These are phyloP conservation scores for Cymbidium sinense DNA, from an alignment of 106 monocot species.

Conservation along the genomic window DNA sequence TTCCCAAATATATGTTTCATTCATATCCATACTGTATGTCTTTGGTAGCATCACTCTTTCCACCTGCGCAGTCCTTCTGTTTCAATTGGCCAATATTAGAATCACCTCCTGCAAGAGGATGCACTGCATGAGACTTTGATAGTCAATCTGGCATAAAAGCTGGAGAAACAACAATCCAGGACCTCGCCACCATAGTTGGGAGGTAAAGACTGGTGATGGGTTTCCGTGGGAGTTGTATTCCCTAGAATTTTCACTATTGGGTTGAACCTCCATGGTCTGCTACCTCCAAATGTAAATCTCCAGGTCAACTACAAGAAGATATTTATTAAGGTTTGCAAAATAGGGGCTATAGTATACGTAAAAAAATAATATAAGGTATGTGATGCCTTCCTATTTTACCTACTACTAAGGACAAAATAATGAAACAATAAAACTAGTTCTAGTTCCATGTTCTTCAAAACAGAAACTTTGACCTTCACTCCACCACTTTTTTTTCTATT, in stretches of 20 bases:
- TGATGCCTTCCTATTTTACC: neutral
- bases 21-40: constrained; percentile 9
- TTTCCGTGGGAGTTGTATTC: neutral
- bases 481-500: neutral
- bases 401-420: neutral
- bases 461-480: neutral
- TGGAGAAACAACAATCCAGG: neutral
- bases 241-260: neutral
- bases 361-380: neutral
- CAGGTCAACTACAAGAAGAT: constrained; percentile 1
- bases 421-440: neutral
- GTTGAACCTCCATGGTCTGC: neutral
- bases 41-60: neutral
- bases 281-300: neutral
- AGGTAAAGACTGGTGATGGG: neutral
- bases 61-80: neutral
- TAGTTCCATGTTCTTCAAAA: neutral
- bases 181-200: constrained; percentile 4
- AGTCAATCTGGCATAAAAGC: neutral
- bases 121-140: neutral
- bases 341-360: neutral
- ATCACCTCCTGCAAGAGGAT: neutral
- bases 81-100: neutral
- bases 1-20: neutral
- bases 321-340: neutral